Evolutionary conservation across 2,329 filamentous ascomycete species (phyloP).

Genomic region (Penicillium sp.): DNA sequence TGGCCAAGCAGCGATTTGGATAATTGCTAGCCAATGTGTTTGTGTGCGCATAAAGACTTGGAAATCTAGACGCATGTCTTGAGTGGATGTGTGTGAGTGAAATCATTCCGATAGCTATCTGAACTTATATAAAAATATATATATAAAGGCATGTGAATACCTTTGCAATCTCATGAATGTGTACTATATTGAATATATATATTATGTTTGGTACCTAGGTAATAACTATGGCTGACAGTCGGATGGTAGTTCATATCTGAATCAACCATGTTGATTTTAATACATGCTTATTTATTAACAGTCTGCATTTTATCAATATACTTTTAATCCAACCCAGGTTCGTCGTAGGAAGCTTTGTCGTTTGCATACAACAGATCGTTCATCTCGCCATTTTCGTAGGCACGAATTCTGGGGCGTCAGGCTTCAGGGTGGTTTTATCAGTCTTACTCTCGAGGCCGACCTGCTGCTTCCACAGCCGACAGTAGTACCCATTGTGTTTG

Average conservation of each 20-base stretch:
- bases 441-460: conserved; percentile 54
- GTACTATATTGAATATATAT: background rate
- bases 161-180: background rate
- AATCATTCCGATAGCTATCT: background rate
- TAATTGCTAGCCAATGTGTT: conserved; percentile 25
- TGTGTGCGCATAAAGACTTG: background rate
- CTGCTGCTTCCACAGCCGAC: conserved; percentile 66
- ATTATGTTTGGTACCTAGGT: background rate
- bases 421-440: conserved; percentile 25
- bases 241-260: background rate
- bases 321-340: background rate
- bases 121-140: background rate
- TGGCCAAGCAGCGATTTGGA: conserved; percentile 78
- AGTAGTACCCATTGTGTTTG: conserved; percentile 68
- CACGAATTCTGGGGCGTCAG: conserved; percentile 41
- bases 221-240: background rate
- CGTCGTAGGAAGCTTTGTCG: background rate
- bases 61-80: background rate
- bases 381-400: conserved; percentile 18
- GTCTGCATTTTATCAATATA: conserved; percentile 1
- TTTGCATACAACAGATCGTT: background rate
- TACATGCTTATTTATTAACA: background rate
- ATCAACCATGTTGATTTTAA: background rate
- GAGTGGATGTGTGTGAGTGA: background rate
- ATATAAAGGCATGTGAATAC: background rate